Evolutionary conservation across 805 yeast species (phyloP).

Genomic region (Candida xyloterini): DNA sequence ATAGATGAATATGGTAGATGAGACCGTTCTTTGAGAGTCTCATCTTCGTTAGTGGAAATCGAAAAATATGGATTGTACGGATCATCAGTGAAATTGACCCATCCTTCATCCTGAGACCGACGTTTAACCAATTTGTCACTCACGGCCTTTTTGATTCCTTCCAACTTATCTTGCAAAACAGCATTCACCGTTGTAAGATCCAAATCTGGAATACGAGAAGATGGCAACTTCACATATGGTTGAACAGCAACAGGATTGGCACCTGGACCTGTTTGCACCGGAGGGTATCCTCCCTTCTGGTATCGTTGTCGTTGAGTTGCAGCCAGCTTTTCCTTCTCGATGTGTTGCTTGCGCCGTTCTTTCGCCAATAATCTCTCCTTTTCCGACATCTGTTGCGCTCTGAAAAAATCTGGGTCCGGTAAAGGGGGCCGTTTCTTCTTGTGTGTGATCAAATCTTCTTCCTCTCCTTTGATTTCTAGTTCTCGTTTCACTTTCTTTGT

Average conservation of each 20-base stretch:
- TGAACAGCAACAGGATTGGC: conserved; percentile 45
- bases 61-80: conserved; percentile 79
- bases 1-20: conserved; percentile 82
- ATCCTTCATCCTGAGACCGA: conserved; percentile 65
- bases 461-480: conserved; percentile 77
- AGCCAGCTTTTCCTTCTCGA: conserved; percentile 21
- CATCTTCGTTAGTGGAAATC: conserved; percentile 51
- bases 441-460: conserved; percentile 75
- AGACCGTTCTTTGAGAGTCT: conserved; percentile 45
- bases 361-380: conserved; percentile 18
- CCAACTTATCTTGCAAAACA: conserved; percentile 70
- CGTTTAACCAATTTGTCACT: conserved; percentile 76
- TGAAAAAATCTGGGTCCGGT: conserved; percentile 18
- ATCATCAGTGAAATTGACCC: conserved; percentile 84
- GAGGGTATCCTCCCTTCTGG: conserved; percentile 23
- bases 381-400: conserved; percentile 16
- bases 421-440: conserved; percentile 56
- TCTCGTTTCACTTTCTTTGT: conserved; percentile 73
- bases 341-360: conserved; percentile 20
- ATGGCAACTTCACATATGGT: conserved; percentile 83
- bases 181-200: conserved; percentile 80
- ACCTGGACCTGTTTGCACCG: conserved; percentile 13
- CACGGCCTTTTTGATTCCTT: conserved; percentile 78
- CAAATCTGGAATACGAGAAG: conserved; percentile 90
- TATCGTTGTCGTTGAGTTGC: conserved; percentile 26